These are phyloP conservation scores for Neurospora pannonica DNA, from an alignment of 495 filamentous ascomycete species.

Conservation along the genomic window DNA sequence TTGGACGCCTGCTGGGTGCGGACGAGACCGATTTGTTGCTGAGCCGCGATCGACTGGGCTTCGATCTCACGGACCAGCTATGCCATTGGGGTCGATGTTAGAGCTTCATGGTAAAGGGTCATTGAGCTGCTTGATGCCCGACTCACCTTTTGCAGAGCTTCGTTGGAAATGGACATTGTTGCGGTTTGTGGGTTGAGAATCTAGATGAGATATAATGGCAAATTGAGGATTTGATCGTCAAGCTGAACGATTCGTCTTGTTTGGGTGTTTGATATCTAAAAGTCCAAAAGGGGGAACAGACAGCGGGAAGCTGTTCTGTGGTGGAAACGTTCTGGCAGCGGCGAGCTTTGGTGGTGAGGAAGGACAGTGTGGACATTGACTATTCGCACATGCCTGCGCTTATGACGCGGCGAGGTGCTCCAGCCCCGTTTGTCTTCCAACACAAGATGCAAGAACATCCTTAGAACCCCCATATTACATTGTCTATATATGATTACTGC, in stretches of 20 bases:
- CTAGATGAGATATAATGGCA: not conserved
- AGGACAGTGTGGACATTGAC: not conserved
- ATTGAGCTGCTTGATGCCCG: not conserved
- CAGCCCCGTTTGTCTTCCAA: not conserved
- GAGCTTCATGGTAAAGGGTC: not conserved
- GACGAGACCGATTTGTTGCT: conserved; percentile 85
- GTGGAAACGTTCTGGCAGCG: not conserved
- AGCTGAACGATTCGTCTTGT: not conserved
- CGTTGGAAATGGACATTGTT: conserved; percentile 89
- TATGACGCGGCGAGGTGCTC: too few species aligned
- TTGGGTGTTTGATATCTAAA: not conserved
- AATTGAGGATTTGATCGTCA: not conserved
- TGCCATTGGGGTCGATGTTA: not conserved
- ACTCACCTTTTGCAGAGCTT: conserved; percentile 85
- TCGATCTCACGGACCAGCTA: conserved; percentile 94
- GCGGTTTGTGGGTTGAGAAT: too few species aligned
- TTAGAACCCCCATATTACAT: not conserved
- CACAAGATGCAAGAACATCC: not conserved
- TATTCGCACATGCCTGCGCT: not conserved
- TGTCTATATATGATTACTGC: not conserved
- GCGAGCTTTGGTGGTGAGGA: not conserved
- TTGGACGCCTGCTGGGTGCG: conserved; percentile 77
- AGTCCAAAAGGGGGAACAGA: not conserved
- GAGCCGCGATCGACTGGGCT: conserved; percentile 71
- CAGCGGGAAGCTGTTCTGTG: not conserved